Evolutionary conservation across 768 basidiomycete genomes (phyloP), one percentile per base, ranked within the genome.

Genomic region (Bullera alba): DNA sequence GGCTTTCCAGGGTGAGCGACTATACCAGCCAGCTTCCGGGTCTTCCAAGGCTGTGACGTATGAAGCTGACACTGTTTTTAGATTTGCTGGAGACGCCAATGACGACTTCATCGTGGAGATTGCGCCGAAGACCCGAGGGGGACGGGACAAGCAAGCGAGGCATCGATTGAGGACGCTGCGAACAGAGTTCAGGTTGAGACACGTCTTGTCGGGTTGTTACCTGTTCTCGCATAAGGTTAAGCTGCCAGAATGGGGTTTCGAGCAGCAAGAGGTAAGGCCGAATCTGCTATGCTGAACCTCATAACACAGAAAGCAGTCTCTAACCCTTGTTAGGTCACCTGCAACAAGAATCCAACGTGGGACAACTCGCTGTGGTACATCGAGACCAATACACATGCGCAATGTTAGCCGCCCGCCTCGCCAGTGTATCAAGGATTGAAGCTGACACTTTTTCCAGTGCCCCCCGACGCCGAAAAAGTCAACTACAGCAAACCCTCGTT

Each of bases 201-300:
- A 99, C 72, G 77, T 79, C 16, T 76, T 92, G 58, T 86, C 87
- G 0, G 91, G 92, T 0, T 99, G 95, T 71, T 97, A 95, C 70
- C 78, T 99, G 30, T 99, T 97, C 77, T 90, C 87, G 21, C 95
- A 99, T 76, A 95, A 95, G 72, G 85, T 96, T 63, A 97, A 97
- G 74, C 76, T 99, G 1, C 95, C 95, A 0, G 87, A 95, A 4
- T 99, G 95, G 95, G 95, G 82, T 0, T 99, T 79, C 60, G 95
- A 96, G 67, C 95, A 99, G 72, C 95, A 99, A 70, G 95, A 99
- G 67, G 95, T 72, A 38, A 50, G 63, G 50, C n/a, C n/a, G n/a
- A n/a, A n/a, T n/a, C n/a, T n/a, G n/a, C n/a, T n/a, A n/a, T 42
- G 2, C 2, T 16, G 8, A 17, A 3, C 14, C 19, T 17, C 30